These are phyloP conservation scores for Blumeria hordei DNA, from an alignment of 2,329 filamentous ascomycete species.

Conservation along the genomic window DNA sequence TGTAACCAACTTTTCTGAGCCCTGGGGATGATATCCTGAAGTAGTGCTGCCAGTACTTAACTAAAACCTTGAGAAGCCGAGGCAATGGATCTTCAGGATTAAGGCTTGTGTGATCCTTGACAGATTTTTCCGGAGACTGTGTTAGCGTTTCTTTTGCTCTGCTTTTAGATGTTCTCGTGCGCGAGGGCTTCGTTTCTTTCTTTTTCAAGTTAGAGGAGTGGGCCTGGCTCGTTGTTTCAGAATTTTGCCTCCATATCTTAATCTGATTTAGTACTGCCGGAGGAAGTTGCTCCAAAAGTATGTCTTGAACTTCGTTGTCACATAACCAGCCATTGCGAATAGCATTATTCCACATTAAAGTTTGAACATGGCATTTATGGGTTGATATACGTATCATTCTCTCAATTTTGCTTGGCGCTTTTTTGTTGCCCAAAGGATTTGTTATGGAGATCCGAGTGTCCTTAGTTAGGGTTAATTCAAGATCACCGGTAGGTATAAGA, in stretches of 20 bases:
- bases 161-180: constrained; percentile 18
- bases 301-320: constrained; percentile 50
- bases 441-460: constrained; percentile 34
- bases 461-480: constrained; percentile 46
- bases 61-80: constrained; percentile 49
- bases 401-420: constrained; percentile 68
- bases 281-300: constrained; percentile 49
- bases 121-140: constrained; percentile 39
- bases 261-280: constrained; percentile 37
- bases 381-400: constrained; percentile 52
- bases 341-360: constrained; percentile 73
- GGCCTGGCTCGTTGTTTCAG: constrained; percentile 28
- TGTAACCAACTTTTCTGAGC: constrained; percentile 73
- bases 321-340: constrained; percentile 67
- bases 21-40: constrained; percentile 59
- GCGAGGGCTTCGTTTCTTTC: constrained; percentile 16
- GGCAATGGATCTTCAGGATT: constrained; percentile 66
- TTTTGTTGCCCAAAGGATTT: constrained; percentile 42
- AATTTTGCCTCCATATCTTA: constrained; percentile 46
- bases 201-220: constrained; percentile 14
- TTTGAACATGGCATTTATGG: constrained; percentile 74
- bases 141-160: constrained; percentile 44
- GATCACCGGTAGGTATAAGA: constrained; percentile 30
- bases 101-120: constrained; percentile 48
- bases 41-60: constrained; percentile 68